These are phyloP conservation scores for Candida piceae DNA, from an alignment of 805 yeast species.

Conservation along the genomic window DNA sequence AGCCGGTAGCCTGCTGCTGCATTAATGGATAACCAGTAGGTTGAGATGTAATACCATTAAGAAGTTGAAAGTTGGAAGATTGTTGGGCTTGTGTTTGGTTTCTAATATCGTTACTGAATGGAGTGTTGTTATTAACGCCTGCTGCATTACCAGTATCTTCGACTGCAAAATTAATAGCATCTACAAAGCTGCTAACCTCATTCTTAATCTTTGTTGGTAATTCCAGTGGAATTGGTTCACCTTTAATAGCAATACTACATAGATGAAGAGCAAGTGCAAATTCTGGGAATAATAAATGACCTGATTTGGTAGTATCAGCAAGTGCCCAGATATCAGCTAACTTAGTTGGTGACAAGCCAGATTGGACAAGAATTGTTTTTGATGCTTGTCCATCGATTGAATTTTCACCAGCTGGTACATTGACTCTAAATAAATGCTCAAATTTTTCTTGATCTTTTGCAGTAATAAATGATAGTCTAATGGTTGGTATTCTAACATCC, in stretches of 20 bases:
- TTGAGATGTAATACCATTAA: no score
- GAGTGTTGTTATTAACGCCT: constrained; percentile 3
- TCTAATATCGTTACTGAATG: constrained; percentile 10
- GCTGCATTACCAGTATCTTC: constrained; percentile 39
- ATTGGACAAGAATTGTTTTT: constrained; percentile 70
- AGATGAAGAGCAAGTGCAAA: constrained; percentile 88
- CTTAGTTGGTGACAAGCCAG: constrained; percentile 68
- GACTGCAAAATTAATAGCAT: constrained; percentile 74
- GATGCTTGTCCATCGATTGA: constrained; percentile 71
- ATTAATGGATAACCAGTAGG: constrained; percentile 39
- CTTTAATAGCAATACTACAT: constrained; percentile 71
- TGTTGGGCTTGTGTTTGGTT: constrained; percentile 18
- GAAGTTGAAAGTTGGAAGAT: no score
- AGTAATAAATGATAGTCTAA: constrained; percentile 79
- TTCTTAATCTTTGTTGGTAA: constrained; percentile 70
- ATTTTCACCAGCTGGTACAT: constrained; percentile 67
- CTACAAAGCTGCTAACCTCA: constrained; percentile 87
- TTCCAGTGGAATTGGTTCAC: constrained; percentile 68
- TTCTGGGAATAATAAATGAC: constrained; percentile 85
- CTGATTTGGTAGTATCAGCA: constrained; percentile 84
- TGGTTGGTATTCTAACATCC: constrained; percentile 62
- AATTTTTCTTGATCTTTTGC: constrained; percentile 82
- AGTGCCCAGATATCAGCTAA: constrained; percentile 87
- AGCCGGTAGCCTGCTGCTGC: constrained; percentile 38
- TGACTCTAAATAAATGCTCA: constrained; percentile 76